Conservation (phyloP, 2,329 filamentous ascomycete species). For the Alternaria infectoria region DNA sequence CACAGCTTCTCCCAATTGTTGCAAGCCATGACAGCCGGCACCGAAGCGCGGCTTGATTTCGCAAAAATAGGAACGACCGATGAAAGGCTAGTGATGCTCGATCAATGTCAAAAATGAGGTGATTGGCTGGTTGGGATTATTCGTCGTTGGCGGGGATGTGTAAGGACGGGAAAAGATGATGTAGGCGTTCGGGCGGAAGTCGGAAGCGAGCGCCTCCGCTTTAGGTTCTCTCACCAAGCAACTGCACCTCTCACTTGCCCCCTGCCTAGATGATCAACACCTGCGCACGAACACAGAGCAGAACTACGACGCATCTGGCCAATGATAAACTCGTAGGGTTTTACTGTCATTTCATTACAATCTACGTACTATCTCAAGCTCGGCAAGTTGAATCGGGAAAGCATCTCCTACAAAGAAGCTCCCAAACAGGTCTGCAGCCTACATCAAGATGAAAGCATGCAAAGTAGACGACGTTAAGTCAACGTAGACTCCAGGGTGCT, state of each 20-base stretch:
- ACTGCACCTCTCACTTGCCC: neutral
- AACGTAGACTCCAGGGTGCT: neutral
- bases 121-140: constrained; percentile 1
- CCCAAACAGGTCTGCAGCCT: neutral
- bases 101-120: constrained; percentile 6
- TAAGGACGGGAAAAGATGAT: constrained; percentile 16
- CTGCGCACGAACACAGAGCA: neutral
- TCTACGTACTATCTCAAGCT: no score
- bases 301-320: neutral
- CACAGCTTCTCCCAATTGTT: constrained; percentile 44
- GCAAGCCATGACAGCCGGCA: constrained; percentile 35
- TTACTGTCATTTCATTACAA: neutral
- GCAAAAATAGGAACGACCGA: neutral
- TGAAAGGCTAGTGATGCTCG: neutral
- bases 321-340: neutral
- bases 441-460: neutral
- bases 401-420: neutral
- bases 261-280: neutral
- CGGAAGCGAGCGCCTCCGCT: constrained; percentile 19
- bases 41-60: neutral
- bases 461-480: neutral
- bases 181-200: constrained; percentile 11
- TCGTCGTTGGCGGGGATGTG: constrained; percentile 17
- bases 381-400: neutral
- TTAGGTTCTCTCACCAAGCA: neutral